Evolutionary conservation across 345 rosid species (phyloP).

Genomic region (Syzygium aqueum): DNA sequence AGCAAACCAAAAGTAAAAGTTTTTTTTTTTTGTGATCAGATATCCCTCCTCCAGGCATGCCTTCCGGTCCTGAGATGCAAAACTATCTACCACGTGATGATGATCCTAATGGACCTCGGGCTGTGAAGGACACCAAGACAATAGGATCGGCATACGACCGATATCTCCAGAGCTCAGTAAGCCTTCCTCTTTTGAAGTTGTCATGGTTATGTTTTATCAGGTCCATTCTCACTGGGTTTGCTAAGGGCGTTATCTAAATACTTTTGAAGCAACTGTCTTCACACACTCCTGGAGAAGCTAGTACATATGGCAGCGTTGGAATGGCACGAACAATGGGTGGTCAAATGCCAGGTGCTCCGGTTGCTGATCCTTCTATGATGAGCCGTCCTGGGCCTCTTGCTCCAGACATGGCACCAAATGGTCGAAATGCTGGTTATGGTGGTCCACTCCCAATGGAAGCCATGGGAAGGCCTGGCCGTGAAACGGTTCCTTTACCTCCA

Average conservation of each 20-base stretch:
- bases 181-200: background rate
- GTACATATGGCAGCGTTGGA: slow-evolving; percentile 27
- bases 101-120: slow-evolving; percentile 32
- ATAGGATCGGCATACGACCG: slow-evolving; percentile 78
- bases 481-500: slow-evolving; percentile 44
- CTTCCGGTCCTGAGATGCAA: slow-evolving; percentile 39
- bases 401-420: slow-evolving; percentile 40
- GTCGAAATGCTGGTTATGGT: slow-evolving; percentile 30
- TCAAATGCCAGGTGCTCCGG: slow-evolving; percentile 25
- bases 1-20: background rate
- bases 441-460: slow-evolving; percentile 21
- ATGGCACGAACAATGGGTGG: slow-evolving; percentile 26
- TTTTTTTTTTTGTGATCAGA: slow-evolving; percentile 17
- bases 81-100: slow-evolving; percentile 47
- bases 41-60: slow-evolving; percentile 27
- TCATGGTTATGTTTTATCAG: background rate
- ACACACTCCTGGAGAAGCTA: slow-evolving; percentile 48
- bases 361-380: slow-evolving; percentile 31
- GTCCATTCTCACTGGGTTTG: background rate
- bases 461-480: slow-evolving; percentile 30
- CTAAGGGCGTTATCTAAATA: slow-evolving; percentile 16
- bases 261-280: slow-evolving; percentile 57
- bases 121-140: slow-evolving; percentile 61
- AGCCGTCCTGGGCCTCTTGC: slow-evolving; percentile 32
- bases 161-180: slow-evolving; percentile 56